Evolutionary conservation across 2,329 filamentous ascomycete genomes (phyloP).

Genomic region (Arthrobotrys megalospora): DNA sequence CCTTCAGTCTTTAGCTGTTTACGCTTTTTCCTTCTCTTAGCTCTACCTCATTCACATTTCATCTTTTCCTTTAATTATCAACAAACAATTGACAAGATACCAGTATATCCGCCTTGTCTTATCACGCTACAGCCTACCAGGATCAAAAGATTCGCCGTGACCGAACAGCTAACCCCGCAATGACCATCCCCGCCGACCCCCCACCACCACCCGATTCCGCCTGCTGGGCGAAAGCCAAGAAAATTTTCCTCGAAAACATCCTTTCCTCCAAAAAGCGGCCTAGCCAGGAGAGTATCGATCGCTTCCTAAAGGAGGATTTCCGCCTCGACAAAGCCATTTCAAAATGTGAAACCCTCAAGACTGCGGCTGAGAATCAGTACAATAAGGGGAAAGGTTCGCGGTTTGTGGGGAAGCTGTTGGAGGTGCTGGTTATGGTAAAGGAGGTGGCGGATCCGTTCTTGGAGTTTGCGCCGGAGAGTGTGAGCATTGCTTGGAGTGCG

Average conservation of each 20-base stretch:
- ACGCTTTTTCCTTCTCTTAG: not conserved
- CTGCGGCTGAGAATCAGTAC: constrained; percentile 56
- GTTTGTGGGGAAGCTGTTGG: constrained; percentile 54
- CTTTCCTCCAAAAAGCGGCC: constrained; percentile 45
- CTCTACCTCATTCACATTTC: not conserved
- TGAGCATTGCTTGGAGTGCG: constrained; percentile 56
- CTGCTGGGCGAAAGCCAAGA: constrained; percentile 58
- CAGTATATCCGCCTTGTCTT: too few relatives aligned
- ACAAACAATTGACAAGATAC: too few relatives aligned
- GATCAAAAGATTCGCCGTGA: too few relatives aligned
- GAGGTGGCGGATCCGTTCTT: constrained; percentile 54
- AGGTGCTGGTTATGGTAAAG: constrained; percentile 50
- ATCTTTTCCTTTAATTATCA: not conserved
- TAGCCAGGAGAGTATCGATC: constrained; percentile 55
- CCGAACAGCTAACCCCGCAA: constrained; percentile 18
- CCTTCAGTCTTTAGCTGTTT: not conserved
- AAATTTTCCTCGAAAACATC: constrained; percentile 49
- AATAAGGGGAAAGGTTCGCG: constrained; percentile 52
- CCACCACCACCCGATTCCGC: constrained; percentile 50
- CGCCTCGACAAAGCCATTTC: constrained; percentile 56
- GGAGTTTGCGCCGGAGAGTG: constrained; percentile 57
- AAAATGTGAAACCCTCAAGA: constrained; percentile 56
- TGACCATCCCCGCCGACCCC: constrained; percentile 15
- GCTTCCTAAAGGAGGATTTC: constrained; percentile 56
- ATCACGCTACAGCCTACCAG: not conserved